Evolutionary conservation across 2,329 filamentous ascomycete genomes (phyloP).

Genomic region (Botrytis squamosa): DNA sequence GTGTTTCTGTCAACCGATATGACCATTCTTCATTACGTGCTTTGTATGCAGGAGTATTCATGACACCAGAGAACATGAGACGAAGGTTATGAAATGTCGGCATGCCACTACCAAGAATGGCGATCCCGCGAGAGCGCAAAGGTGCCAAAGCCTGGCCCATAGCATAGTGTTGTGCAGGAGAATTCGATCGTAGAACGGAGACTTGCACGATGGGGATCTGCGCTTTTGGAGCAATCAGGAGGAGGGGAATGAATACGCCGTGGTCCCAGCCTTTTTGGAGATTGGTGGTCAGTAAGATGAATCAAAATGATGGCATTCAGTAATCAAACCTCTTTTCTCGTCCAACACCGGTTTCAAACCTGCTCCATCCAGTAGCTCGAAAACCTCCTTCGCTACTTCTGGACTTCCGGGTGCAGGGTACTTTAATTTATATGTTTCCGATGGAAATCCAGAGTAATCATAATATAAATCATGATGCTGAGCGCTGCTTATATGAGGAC

Average conservation of each 20-base stretch:
- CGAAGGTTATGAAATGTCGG: conserved; percentile 66
- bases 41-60: conserved; percentile 55
- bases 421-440: conserved; percentile 53
- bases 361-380: conserved; percentile 46
- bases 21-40: conserved; percentile 57
- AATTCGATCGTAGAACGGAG: conserved; percentile 58
- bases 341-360: conserved; percentile 41
- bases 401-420: conserved; percentile 58
- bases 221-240: conserved; percentile 31
- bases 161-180: conserved; percentile 63
- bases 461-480: conserved; percentile 51
- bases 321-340: conserved; percentile 28
- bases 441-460: conserved; percentile 60
- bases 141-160: conserved; percentile 64
- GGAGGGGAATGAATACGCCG: conserved; percentile 58
- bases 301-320: background rate
- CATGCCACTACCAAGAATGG: conserved; percentile 73
- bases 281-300: background rate
- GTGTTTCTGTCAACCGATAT: conserved; percentile 40
- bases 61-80: conserved; percentile 47
- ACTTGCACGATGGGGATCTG: conserved; percentile 69
- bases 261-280: conserved; percentile 49
- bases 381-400: conserved; percentile 50
- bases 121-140: conserved; percentile 65
- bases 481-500: conserved; percentile 54